A percentile compares a stretch with the other conserved stretches of the same genome.
Conservation (phyloP, 305 asterid species). For the Fraxinus sp. region DNA sequence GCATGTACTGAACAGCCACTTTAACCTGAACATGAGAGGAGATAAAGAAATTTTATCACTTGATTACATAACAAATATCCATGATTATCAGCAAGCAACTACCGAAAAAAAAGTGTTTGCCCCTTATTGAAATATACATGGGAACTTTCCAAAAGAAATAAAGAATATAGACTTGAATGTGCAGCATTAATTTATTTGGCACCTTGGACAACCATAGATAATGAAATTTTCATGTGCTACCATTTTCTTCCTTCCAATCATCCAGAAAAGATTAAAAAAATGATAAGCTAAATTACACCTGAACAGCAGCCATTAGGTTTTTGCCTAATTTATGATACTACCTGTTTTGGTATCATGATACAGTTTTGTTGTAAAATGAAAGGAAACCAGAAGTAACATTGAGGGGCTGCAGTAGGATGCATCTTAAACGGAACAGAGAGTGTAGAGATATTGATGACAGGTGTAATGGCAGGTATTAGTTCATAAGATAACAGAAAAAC, state of each 20-base stretch:
- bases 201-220: background rate
- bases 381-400: background rate
- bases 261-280: background rate
- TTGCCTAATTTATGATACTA: background rate
- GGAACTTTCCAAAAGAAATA: background rate
- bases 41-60: slow-evolving; percentile 15
- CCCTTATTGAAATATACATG: slow-evolving; percentile 5
- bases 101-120: background rate
- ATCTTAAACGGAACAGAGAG: background rate
- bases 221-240: background rate
- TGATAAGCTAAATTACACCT: background rate
- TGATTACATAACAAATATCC: slow-evolving; percentile 16
- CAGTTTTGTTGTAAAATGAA: background rate
- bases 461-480: background rate
- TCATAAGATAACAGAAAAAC: background rate
- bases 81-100: background rate
- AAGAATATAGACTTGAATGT: background rate
- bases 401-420: background rate
- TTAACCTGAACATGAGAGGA: slow-evolving; percentile 54
- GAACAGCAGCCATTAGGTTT: background rate
- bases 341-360: background rate
- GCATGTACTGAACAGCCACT: slow-evolving; percentile 95
- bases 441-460: background rate
- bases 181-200: background rate
- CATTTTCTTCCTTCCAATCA: background rate